Base-by-base conservation (phyloP, 805 yeast species). In the Lipomyces sp. region DNA sequence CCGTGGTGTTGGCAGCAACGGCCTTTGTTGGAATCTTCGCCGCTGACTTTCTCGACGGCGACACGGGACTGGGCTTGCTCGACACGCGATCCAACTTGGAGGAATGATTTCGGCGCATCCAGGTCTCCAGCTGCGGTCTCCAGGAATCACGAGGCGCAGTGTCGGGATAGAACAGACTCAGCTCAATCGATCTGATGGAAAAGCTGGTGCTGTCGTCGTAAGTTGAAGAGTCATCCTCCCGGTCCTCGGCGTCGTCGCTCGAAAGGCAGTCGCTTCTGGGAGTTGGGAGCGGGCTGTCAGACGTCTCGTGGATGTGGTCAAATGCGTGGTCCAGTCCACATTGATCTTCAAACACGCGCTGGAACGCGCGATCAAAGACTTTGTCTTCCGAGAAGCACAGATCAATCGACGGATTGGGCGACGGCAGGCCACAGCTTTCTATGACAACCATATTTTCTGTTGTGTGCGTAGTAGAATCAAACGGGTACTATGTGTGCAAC, bases 81-180 rank as follows among this genome's bases (percentile, higher is more conserved):
- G 43, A n/a, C 13, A 40, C 23, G 4, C 44, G 42, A 23, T 52
- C 59, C 24, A 65, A 53, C 53, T 60, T 62, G 48, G 54, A 47
- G 11, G 69, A 68, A 41, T 61, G 65, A 50, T 61, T 61, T 39
- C 64, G 60, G 40, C 65, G 61, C 57, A 68, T 60, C 71, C 71
- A 68, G n/a, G 63, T 51, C 51, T 66, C 69, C 45, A 68, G 39
- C 57, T 68, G 71, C 2, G 69, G 69, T 32, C 70, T 50, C 71
- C 72, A 69, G 11, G 64, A 61, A 19, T 62, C 56, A 19, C 70
- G 55, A 2, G 71, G 71, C 3, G 71, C 71, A 14, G 72, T 68
- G 55, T 68, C 72, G 23, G 72, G 67, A 47, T 65, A 68, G 44
- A 68, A 57, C 43, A 68, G 55, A 24, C 49, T 38, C 38, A 45